A percentile compares a stretch with the other conserved stretches of the same genome.
These are phyloP conservation scores for Zoysia japonica DNA, from an alignment of 176 grass and related monocot species.

Conservation along the genomic window DNA sequence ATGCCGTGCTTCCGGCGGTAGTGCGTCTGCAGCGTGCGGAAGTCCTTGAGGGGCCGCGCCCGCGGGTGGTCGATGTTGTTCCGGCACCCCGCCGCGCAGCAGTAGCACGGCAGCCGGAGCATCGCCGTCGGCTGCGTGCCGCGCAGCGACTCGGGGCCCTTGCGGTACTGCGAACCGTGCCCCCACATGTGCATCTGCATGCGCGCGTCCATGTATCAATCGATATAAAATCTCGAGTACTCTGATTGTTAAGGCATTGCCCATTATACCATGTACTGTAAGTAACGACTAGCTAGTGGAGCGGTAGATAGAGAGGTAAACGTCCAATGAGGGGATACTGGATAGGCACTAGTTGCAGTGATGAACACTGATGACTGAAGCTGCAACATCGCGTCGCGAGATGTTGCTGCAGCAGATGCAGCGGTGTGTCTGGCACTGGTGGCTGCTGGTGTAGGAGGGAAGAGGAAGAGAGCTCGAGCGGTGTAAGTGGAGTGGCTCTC, in stretches of 20 bases:
- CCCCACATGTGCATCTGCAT: conserved; percentile 93
- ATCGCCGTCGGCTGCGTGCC: conserved; percentile 87
- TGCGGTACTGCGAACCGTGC: conserved; percentile 82
- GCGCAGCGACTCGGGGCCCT: conserved; percentile 71
- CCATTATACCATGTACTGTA: no score
- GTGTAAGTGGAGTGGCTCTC: conserved; percentile 43
- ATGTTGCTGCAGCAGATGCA: not conserved
- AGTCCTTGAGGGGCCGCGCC: conserved; percentile 80
- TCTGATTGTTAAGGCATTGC: no score
- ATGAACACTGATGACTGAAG: not conserved
- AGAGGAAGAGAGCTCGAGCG: not conserved
- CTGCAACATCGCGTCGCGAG: not conserved
- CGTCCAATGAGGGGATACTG: not conserved
- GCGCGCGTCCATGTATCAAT: not conserved
- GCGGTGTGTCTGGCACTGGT: not conserved
- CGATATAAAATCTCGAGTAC: no score
- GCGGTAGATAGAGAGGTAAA: no score
- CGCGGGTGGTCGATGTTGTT: conserved; percentile 88
- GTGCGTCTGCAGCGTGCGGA: conserved; percentile 86
- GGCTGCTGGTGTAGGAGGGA: not conserved
- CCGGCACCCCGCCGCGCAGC: conserved; percentile 78
- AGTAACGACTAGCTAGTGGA: no score
- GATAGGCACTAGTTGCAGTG: conserved; percentile 9
- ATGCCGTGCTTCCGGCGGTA: conserved; percentile 92
- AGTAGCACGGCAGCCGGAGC: conserved; percentile 88